Percentiles rank a stretch among this genome's conserved stretches.
Conservation (phyloP, 1,284 basidiomycete species). For the Pisolithus thermaeus region DNA sequence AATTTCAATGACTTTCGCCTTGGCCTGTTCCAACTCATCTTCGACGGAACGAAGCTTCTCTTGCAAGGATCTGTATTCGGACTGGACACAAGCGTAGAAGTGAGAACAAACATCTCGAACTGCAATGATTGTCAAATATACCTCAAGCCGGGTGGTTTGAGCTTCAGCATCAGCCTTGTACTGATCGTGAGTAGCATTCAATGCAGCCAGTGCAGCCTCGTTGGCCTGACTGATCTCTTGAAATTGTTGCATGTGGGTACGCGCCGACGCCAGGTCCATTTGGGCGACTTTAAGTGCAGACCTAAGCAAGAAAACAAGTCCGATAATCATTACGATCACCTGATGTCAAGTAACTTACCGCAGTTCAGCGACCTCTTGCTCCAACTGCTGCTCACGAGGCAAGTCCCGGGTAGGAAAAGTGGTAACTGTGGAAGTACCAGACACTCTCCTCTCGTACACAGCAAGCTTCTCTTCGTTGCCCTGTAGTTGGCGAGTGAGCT, state of each 20-base stretch:
- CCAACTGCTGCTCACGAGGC: conserved; percentile 72
- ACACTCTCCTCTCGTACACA: conserved; percentile 74
- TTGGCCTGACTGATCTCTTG: conserved; percentile 78
- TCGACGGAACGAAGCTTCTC: conserved; percentile 54
- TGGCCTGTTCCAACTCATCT: conserved; percentile 50
- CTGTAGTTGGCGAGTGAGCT: conserved; percentile 65
- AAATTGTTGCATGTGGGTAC: conserved; percentile 75
- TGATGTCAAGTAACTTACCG: conserved; percentile 41
- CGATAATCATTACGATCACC: not conserved
- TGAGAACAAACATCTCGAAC: conserved; percentile 1
- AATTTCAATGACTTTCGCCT: conserved; percentile 49
- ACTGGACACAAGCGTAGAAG: conserved; percentile 35
- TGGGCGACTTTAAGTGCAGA: conserved; percentile 70
- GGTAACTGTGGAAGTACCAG: conserved; percentile 22
- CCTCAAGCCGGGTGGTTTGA: conserved; percentile 61
- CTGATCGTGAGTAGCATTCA: conserved; percentile 73
- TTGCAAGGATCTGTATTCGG: conserved; percentile 60
- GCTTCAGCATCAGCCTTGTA: conserved; percentile 68
- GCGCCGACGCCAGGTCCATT: conserved; percentile 65
- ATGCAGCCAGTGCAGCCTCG: conserved; percentile 66
- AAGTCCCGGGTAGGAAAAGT: conserved; percentile 39
- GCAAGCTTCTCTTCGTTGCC: conserved; percentile 79
- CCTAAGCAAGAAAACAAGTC: conserved; percentile 32
- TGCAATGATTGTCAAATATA: conserved; percentile 27
- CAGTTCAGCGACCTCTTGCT: conserved; percentile 80